Percentiles rank a stretch among this genome's conserved stretches.
Evolutionary conservation across 2,329 filamentous ascomycete species (phyloP).

Genomic region (Trichoderma harzianum): DNA sequence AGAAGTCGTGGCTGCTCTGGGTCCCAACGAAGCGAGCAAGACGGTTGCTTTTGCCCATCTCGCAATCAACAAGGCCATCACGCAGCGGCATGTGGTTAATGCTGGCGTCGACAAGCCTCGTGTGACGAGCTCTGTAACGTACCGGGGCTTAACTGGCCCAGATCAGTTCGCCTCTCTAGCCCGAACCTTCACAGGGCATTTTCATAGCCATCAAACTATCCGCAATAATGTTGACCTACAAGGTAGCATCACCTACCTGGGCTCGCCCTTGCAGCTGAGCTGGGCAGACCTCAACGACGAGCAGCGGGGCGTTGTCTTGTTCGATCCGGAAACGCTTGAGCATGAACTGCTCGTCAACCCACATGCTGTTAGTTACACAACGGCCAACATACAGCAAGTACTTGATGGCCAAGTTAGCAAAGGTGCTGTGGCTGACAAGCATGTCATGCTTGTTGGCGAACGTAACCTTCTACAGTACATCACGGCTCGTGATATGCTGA

Average conservation of each 20-base stretch:
- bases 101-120: neutral
- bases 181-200: slow-evolving; percentile 25
- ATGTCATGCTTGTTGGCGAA: slow-evolving; percentile 22
- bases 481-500: slow-evolving; percentile 22
- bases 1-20: slow-evolving; percentile 19
- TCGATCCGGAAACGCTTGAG: slow-evolving; percentile 22
- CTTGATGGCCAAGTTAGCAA: slow-evolving; percentile 12
- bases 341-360: slow-evolving; percentile 23
- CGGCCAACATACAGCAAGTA: slow-evolving; percentile 14
- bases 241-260: slow-evolving; percentile 24
- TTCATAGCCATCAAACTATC: slow-evolving; percentile 25
- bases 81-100: slow-evolving; percentile 18
- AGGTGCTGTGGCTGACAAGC: slow-evolving; percentile 13
- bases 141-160: slow-evolving; percentile 21
- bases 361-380: slow-evolving; percentile 21
- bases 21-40: slow-evolving; percentile 13
- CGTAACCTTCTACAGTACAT: slow-evolving; percentile 18
- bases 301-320: slow-evolving; percentile 22
- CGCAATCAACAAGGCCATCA: slow-evolving; percentile 25
- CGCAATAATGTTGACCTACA: neutral
- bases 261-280: slow-evolving; percentile 23
- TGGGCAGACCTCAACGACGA: slow-evolving; percentile 24
- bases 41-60: slow-evolving; percentile 26
- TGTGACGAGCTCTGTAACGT: neutral
- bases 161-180: slow-evolving; percentile 23